A percentile compares a stretch with the other conserved stretches of the same genome.
Conservation (phyloP, 2,329 filamentous ascomycete genomes). For the Leptographium procerum region DNA sequence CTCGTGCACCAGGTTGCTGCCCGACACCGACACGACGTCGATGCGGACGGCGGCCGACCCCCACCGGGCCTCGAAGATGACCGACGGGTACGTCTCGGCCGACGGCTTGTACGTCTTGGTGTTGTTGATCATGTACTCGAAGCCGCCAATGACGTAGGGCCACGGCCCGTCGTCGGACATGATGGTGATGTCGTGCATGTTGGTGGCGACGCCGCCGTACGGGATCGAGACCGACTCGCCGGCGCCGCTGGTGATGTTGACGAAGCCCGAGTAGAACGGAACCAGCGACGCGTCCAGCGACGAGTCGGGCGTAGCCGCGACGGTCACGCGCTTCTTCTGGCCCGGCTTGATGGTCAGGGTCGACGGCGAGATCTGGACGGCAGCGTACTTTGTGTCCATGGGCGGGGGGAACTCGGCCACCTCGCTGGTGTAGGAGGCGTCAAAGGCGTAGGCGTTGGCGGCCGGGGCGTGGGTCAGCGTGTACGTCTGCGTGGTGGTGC, state of each 20-base stretch:
- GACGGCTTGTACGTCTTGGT: neutral
- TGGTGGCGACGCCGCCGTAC: constrained; percentile 23
- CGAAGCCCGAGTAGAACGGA: constrained; percentile 37
- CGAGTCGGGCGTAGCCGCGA: constrained; percentile 30
- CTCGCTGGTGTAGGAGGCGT: constrained; percentile 10
- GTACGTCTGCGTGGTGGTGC: constrained; percentile 36
- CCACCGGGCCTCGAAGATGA: neutral
- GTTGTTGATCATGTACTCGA: neutral
- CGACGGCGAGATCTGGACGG: neutral
- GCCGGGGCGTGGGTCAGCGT: constrained; percentile 38
- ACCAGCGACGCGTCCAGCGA: constrained; percentile 26
- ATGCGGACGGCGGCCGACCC: neutral
- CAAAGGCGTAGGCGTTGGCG: constrained; percentile 42
- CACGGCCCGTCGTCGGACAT: neutral
- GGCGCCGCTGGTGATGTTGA: constrained; percentile 32
- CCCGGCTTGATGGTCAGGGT: neutral
- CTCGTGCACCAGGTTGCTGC: neutral
- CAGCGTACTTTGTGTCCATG: neutral
- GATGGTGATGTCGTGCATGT: constrained; percentile 16
- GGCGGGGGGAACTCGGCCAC: neutral
- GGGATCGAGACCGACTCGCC: constrained; percentile 26
- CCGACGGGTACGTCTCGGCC: neutral
- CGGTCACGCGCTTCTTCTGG: constrained; percentile 28
- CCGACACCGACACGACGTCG: neutral
- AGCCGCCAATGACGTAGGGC: neutral